Evolutionary conservation across 352 stramenopile species (phyloP).

Genomic region (Globisporangium uncinulatum): DNA sequence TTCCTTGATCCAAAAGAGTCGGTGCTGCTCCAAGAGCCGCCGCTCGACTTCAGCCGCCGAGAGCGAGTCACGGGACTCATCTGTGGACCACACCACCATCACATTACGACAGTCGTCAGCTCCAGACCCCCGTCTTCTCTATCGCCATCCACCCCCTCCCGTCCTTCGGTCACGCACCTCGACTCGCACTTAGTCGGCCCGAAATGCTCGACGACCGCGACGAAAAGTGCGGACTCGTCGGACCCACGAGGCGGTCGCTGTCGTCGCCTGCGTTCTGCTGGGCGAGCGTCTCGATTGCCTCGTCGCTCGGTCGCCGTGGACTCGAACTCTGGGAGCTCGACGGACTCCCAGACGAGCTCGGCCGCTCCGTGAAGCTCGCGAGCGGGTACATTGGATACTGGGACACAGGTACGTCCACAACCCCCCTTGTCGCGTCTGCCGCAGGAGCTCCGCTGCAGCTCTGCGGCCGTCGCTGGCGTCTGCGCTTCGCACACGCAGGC

Average conservation of each 20-base stretch:
- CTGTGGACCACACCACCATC: conserved; percentile 6
- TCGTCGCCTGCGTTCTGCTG: conserved; percentile 17
- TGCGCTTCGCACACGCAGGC: conserved; percentile 12
- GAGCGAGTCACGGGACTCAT: conserved; percentile 10
- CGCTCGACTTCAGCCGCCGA: conserved; percentile 37
- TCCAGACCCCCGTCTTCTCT: no score
- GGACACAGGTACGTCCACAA: no score
- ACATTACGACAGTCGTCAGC: no score
- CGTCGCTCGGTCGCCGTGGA: conserved; percentile 19
- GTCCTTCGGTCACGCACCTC: conserved; percentile 18
- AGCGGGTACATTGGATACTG: conserved; percentile 26
- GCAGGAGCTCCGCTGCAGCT: not conserved
- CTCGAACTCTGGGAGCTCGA: conserved; percentile 22
- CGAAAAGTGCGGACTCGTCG: conserved; percentile 57
- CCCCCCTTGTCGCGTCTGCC: no score
- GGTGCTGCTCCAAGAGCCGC: conserved; percentile 54
- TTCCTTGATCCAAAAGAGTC: conserved; percentile 75
- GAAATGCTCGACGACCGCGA: conserved; percentile 58
- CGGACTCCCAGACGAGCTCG: not conserved
- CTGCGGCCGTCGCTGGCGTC: no score
- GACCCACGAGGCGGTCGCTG: conserved; percentile 20
- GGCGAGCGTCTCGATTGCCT: conserved; percentile 21
- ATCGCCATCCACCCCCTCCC: not conserved
- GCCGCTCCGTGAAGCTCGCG: conserved; percentile 9
- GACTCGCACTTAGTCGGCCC: conserved; percentile 39